Conservation (phyloP, 2,329 filamentous ascomycete species). For the Curvularia sp. region DNA sequence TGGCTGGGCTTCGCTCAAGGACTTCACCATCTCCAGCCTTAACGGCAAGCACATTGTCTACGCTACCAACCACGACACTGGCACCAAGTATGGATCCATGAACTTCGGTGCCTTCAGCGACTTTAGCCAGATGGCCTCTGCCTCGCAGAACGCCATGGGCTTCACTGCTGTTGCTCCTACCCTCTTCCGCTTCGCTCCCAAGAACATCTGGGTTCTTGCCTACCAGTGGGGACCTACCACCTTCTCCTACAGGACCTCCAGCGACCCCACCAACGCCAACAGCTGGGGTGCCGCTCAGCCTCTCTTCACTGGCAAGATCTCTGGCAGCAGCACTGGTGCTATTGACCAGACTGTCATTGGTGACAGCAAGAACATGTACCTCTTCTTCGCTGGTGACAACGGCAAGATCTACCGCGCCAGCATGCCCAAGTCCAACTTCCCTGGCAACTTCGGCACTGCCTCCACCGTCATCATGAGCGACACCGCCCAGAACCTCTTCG, state of each 20-base stretch:
- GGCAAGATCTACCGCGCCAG: conserved; percentile 69
- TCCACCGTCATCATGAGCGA: conserved; percentile 62
- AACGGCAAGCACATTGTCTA: conserved; percentile 69
- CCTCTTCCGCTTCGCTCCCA: conserved; percentile 68
- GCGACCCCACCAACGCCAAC: conserved; percentile 63
- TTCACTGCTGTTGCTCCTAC: conserved; percentile 63
- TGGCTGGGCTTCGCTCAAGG: conserved; percentile 67
- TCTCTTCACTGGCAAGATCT: conserved; percentile 64
- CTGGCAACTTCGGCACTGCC: conserved; percentile 63
- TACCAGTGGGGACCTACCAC: conserved; percentile 68
- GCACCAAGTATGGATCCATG: conserved; percentile 63
- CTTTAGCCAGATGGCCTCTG: conserved; percentile 61
- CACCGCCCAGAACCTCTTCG: conserved; percentile 65
- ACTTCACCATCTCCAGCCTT: conserved; percentile 65
- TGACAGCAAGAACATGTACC: conserved; percentile 67
- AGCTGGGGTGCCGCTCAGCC: conserved; percentile 63
- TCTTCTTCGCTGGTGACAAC: conserved; percentile 73
- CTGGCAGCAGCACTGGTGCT: conserved; percentile 58
- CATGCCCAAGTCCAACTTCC: conserved; percentile 69
- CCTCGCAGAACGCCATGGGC: conserved; percentile 61
- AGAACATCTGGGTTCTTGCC: conserved; percentile 69
- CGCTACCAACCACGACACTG: conserved; percentile 57
- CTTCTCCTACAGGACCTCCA: conserved; percentile 67
- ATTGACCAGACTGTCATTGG: conserved; percentile 72
- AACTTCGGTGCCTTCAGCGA: conserved; percentile 63